Conservation (phyloP, 2,329 filamentous ascomycete genomes). For the Dothideomycetes sp. region DNA sequence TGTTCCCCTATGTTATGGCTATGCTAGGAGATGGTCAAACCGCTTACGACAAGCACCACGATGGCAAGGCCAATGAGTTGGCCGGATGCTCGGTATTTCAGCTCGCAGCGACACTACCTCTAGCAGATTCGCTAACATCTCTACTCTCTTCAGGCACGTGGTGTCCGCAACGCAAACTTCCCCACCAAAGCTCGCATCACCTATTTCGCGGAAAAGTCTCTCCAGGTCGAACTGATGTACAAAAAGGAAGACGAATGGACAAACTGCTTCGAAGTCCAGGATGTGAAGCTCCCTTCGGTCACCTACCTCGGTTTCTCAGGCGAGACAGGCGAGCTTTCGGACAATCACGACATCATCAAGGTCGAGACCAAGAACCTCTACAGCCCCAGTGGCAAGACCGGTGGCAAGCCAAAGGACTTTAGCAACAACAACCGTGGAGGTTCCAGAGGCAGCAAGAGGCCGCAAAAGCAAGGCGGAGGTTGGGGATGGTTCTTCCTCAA, state of each 20-base stretch:
- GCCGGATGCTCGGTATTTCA: conserved; percentile 72
- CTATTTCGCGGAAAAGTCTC: conserved; percentile 91
- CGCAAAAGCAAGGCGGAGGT: conserved; percentile 39
- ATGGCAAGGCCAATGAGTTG: conserved; percentile 86
- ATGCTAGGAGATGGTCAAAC: conserved; percentile 92
- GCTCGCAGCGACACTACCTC: not conserved
- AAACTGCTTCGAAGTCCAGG: conserved; percentile 65
- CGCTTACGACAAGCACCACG: conserved; percentile 81
- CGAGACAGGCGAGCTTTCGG: conserved; percentile 90
- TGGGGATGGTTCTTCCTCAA: conserved; percentile 73
- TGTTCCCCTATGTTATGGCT: conserved; percentile 97
- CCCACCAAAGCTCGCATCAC: conserved; percentile 81
- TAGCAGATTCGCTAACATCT: not conserved
- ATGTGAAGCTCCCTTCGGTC: conserved; percentile 63
- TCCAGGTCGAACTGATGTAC: conserved; percentile 89
- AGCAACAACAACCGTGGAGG: conserved; percentile 29
- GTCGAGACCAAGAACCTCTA: conserved; percentile 85
- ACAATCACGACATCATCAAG: conserved; percentile 94
- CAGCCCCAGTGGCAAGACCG: conserved; percentile 38
- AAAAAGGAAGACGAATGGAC: conserved; percentile 83
- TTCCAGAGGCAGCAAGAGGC: conserved; percentile 27
- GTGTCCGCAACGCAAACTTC: conserved; percentile 65
- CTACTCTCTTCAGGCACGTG: conserved; percentile 50
- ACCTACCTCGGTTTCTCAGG: conserved; percentile 58
- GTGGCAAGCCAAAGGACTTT: conserved; percentile 26